A percentile compares a stretch with the other conserved stretches of the same genome.
These are phyloP conservation scores for Cladochytrium tenue DNA, from an alignment of 371 early-diverging fungal genomes.

Conservation along the genomic window DNA sequence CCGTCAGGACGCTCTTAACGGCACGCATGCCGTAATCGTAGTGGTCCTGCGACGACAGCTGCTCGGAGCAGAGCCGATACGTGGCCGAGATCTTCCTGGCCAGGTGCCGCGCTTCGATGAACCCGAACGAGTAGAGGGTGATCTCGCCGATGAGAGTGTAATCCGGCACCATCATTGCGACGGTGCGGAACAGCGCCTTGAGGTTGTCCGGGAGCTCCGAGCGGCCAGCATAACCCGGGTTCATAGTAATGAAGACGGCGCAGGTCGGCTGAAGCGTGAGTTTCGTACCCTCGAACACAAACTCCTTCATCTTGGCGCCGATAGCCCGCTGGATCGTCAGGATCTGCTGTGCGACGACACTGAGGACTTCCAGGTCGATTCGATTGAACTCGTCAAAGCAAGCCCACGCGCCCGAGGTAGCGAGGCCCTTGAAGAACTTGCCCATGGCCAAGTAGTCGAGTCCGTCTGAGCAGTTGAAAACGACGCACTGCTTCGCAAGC, in stretches of 20 bases:
- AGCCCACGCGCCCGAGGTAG: constrained; percentile 55
- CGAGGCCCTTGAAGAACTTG: constrained; percentile 62
- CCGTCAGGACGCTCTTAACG: constrained; percentile 58
- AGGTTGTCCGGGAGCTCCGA: constrained; percentile 64
- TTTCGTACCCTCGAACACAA: constrained; percentile 56
- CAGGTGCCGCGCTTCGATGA: constrained; percentile 55
- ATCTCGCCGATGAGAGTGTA: constrained; percentile 59
- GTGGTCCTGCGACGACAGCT: constrained; percentile 57
- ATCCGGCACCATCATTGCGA: constrained; percentile 65
- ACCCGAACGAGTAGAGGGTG: constrained; percentile 58
- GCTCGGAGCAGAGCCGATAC: constrained; percentile 57
- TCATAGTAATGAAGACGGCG: constrained; percentile 70
- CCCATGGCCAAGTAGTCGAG: constrained; percentile 59
- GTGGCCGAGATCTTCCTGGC: constrained; percentile 58
- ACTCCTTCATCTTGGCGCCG: constrained; percentile 44
- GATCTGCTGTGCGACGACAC: constrained; percentile 60
- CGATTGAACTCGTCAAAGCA: constrained; percentile 74
- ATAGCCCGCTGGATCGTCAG: constrained; percentile 59
- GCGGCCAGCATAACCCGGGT: constrained; percentile 68
- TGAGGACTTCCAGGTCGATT: constrained; percentile 58
- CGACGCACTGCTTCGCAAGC: constrained; percentile 64
- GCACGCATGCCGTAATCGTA: constrained; percentile 70
- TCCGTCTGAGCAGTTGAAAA: constrained; percentile 67
- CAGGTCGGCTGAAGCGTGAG: constrained; percentile 47
- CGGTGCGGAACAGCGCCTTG: constrained; percentile 60